Base-by-base conservation (phyloP, 2,329 filamentous ascomycete species). In the Diaporthe sp. region DNA sequence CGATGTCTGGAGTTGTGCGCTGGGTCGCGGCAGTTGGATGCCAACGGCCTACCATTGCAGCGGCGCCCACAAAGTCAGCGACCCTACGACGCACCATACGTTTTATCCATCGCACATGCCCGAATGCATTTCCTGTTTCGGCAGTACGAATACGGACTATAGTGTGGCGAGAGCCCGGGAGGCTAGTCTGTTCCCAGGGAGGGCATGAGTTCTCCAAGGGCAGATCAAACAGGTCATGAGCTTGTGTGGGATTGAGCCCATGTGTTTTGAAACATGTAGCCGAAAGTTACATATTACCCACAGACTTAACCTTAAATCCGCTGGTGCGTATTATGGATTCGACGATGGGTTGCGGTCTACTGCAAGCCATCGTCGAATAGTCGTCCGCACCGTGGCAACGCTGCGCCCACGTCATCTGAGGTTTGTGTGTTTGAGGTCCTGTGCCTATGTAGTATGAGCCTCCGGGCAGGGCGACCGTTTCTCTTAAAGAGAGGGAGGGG, bases 161-260 rank as follows among this genome's bases (percentile, higher is more conserved):
- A 22, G 45, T 28, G 47, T 68, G 47, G 47, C 47, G 64, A 85
- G 83, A 80, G 82, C 22, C 33, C 64, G 64, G 64, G 35, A 30
- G 64, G 33, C 64, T 68, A 54, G 64, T 40, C 64, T 12, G 28
- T 10, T 40, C 19, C 22, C 64, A 17, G 33, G 33, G 33, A 54
- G 22, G 64, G 64, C 47, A 68, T 40, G 22, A 35, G 45, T 40
- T 68, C 64, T 47, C 47, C 42, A 38, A 13, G 2, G 45, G 45
- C 30, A 50, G 47, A 68, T 54, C 64, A 68, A 54, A 54, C 64
- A n/a, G 33, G n/a, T 22, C 64, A 52, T 54, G 64, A 68, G 64
- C 64, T 68, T 68, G 47, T 68, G 64, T 40, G 47, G 12, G 64
- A 54, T 40, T 40, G 47, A 40, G 64, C 64, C 64, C 47, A 54